Percentiles rank a stretch among this genome's conserved stretches.
phyloP scores from a whole-genome alignment of 2,329 filamentous ascomycete species.

The Beauveria pseudobassiana region DNA sequence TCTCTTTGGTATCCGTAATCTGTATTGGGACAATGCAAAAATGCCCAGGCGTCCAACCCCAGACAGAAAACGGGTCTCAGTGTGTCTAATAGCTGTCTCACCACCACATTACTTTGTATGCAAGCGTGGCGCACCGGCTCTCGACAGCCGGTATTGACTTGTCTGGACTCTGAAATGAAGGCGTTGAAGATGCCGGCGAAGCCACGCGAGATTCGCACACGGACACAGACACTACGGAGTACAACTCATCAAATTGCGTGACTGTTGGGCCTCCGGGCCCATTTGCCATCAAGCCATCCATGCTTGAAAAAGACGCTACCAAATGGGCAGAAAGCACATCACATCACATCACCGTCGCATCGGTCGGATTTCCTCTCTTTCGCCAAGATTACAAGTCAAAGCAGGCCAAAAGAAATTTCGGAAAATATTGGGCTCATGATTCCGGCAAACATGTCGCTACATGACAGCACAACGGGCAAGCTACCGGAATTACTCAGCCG shows the following conservation, averaged over 20 bases:
- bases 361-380: not conserved
- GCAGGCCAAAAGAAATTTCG: not conserved
- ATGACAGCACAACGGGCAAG: not conserved
- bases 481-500: not conserved
- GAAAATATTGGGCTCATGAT: too few relatives aligned
- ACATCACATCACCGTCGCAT: not conserved
- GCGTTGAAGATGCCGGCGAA: not conserved
- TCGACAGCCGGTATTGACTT: not conserved
- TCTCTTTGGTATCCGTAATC: too few relatives aligned
- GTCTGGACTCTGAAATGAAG: not conserved
- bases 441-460: not conserved
- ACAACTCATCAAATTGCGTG: not conserved
- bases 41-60: not conserved
- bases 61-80: not conserved
- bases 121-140: not conserved
- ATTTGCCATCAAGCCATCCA: not conserved
- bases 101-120: not conserved
- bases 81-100: constrained; percentile 5
- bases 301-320: not conserved
- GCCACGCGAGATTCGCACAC: not conserved
- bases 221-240: not conserved
- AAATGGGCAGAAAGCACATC: not conserved
- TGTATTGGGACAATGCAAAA: not conserved
- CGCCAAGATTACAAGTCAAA: not conserved
- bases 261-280: not conserved